Conservation (phyloP, 1,284 basidiomycete genomes). For the Rhodotorula sp. region DNA sequence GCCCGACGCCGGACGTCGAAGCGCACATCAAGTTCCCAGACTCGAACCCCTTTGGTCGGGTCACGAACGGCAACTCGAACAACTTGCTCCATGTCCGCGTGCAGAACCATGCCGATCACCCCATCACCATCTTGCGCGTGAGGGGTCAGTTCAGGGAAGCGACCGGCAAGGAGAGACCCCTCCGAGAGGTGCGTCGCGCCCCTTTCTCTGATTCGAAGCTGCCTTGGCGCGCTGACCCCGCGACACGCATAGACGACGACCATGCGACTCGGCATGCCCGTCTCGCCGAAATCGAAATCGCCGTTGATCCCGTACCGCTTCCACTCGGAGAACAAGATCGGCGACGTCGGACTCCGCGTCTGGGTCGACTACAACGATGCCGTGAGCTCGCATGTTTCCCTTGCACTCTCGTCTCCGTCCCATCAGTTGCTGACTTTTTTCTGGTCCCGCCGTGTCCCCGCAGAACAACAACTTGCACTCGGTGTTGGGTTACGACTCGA, state of each 20-base stretch:
- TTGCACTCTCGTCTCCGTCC: neutral
- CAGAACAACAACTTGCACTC: conserved; percentile 27
- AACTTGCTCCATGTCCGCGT: conserved; percentile 37
- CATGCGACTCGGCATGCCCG: conserved; percentile 4
- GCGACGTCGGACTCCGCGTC: conserved; percentile 43
- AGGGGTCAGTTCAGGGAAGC: conserved; percentile 37
- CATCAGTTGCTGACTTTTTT: neutral
- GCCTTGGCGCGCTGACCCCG: neutral
- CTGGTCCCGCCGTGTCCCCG: neutral
- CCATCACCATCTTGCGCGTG: conserved; percentile 30
- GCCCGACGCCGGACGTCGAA: conserved; percentile 23
- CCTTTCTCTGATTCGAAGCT: too few species aligned
- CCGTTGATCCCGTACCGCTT: conserved; percentile 26
- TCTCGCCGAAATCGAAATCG: conserved; percentile 12
- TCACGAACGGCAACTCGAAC: conserved; percentile 23
- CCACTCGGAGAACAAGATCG: conserved; percentile 38
- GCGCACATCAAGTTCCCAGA: conserved; percentile 24
- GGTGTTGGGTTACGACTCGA: conserved; percentile 37
- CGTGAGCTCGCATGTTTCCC: neutral
- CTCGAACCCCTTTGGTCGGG: conserved; percentile 28
- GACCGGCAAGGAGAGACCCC: conserved; percentile 31
- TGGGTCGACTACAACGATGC: conserved; percentile 39
- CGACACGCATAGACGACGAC: neutral
- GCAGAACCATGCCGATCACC: conserved; percentile 32
- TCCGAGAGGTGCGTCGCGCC: conserved; percentile 37